Evolutionary conservation across 2,329 filamentous ascomycete species (phyloP), one percentile per base, ranked within the genome.

Genomic region (Hypoxylon sp.): DNA sequence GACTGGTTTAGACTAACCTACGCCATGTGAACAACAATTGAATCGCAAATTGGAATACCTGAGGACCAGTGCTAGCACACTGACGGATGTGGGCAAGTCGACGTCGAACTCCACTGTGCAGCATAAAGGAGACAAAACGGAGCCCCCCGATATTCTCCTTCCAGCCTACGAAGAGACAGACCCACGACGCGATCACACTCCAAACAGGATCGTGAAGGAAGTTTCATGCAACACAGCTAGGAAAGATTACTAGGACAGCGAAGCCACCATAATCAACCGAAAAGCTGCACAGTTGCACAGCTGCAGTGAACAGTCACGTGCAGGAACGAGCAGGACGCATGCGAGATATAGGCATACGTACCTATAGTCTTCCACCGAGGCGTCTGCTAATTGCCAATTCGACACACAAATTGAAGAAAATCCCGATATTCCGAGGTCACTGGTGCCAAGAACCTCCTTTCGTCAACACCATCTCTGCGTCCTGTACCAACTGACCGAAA

Each of bases 361-460:
- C n/a, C n/a, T n/a, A n/a, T n/a, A n/a, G n/a, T n/a, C n/a, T n/a
- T n/a, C n/a, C n/a, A n/a, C n/a, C n/a, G n/a, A n/a, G n/a, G n/a
- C n/a, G n/a, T n/a, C n/a, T n/a, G n/a, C n/a, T n/a, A n/a, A n/a
- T n/a, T n/a, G n/a, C n/a, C n/a, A n/a, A n/a, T n/a, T n/a, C n/a
- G n/a, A n/a, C n/a, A n/a, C 37, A 45, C 45, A 48, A 50, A 34
- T 43, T 48, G 42, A 37, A 31, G n/a, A 21, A 41, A 45, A 26
- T 56, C 55, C 57, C 57, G 57, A 60, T 40, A 53, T 53, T 48
- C 55, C 55, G 57, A 51, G 30, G 41, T 53, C 42, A 41, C 15
- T 53, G 11, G 29, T 23, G 56, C 56, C 53, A 59, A 58, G 57
- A 58, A 36, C 42, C 48, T 34, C 16, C 20, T 50, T 55, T 46